Base-by-base conservation (phyloP, 2,329 filamentous ascomycete species). In the Aureobasidium namibiae region DNA sequence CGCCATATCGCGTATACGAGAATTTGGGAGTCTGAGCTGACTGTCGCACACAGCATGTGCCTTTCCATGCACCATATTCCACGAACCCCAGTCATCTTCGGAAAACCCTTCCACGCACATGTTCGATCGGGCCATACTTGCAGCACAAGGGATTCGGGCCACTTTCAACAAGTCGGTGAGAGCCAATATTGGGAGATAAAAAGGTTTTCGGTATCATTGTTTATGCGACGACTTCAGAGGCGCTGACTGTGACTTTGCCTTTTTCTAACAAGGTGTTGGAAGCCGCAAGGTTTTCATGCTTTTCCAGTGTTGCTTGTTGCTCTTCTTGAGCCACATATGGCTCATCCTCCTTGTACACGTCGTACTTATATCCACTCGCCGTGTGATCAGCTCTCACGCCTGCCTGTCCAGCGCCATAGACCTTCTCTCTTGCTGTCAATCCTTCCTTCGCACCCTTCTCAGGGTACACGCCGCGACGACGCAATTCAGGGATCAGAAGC, bases 351-450 rank as follows among this genome's bases (percentile, higher is more conserved):
- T 78, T 69, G 64, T 85, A 87, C 1, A 83, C 78, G 64, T 81
- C 76, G 63, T 86, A 87, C 71, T 82, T 85, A 67, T 85, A 87
- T 62, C 65, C 69, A 52, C 77, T 81, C 1, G 83, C 85, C 0
- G 74, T 66, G 68, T 87, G 85, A 68, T 87, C 84, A 62, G 73
- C 73, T 38, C 83, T 74, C 61, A 87, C 66, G 14, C 76, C 73
- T 6, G 70, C 76, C 67, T 86, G 83, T 0, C 84, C 84, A 61
- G 74, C 75, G 0, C 83, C 83, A 67, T 85, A 86, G 0, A 86
- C 72, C 70, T 81, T 86, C 70, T 87, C 84, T 64, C 63, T 34
- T 21, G 50, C 50, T 11, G 59, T 60, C 14, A 60, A 33, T 10
- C 59, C 50, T 3, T 56, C 44, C 11, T 48, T 48, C 2, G 44